These are phyloP conservation scores for Camellia lanceoleosa DNA, from an alignment of 148 eudicot genomes.

Conservation along the genomic window DNA sequence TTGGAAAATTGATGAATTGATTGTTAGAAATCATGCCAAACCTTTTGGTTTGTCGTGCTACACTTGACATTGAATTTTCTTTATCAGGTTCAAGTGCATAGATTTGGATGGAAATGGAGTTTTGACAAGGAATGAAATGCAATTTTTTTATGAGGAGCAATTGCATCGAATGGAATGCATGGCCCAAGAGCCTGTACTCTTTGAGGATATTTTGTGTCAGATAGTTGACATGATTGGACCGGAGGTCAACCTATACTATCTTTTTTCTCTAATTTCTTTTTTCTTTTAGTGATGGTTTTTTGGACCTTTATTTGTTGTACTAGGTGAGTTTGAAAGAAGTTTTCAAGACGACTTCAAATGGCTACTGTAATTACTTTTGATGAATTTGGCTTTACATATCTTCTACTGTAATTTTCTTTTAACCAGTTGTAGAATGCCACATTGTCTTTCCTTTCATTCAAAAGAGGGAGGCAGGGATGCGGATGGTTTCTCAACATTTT, in stretches of 20 bases:
- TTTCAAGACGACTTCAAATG: not conserved
- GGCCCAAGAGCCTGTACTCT: conserved; percentile 97
- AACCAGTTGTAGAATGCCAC: not conserved
- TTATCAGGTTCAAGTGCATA: conserved; percentile 89
- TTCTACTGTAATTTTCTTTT: not conserved
- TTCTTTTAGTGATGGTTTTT: not conserved
- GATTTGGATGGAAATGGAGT: conserved; percentile 93
- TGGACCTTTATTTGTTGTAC: not conserved
- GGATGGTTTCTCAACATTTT: not conserved
- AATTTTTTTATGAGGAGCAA: conserved; percentile 96
- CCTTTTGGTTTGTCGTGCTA: not conserved
- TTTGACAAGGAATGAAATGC: conserved; percentile 87
- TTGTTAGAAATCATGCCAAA: conserved; percentile 9
- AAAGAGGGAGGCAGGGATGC: not conserved
- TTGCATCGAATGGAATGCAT: conserved; percentile 98
- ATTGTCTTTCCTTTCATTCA: not conserved
- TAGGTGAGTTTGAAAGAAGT: not conserved
- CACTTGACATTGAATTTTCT: conserved; percentile 5
- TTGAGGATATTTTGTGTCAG: conserved; percentile 97
- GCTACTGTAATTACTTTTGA: not conserved
- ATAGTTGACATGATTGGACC: conserved; percentile 91
- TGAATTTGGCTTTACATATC: not conserved
- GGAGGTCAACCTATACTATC: conserved; percentile 47
- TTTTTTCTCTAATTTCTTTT: not conserved
- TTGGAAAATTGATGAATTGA: conserved; percentile 3